Base-by-base conservation (phyloP, 148 eudicot species). In the Nyssa sinensis region DNA sequence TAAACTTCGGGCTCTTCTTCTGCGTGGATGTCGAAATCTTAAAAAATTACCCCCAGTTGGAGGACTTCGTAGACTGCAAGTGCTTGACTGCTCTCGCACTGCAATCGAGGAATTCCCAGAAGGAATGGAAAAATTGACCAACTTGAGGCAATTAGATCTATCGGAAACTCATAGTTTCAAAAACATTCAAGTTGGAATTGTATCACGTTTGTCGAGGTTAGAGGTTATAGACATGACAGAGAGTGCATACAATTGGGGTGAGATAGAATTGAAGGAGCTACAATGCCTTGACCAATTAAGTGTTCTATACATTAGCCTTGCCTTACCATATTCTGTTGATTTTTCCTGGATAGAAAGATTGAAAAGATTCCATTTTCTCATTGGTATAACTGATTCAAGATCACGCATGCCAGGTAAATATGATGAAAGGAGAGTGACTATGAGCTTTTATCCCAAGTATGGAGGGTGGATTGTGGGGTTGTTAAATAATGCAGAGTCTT, bases 81-180 rank as follows among this genome's bases (percentile, higher is more conserved):
- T 60, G 3, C 41, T 75, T 60, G 66, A 75, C 39, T 67, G 62
- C n/a, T 58, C 73, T 2, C n/a, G 12, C 28, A 67, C 30, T 32
- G 21, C 7, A 21, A 51, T 65, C 3, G 0, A 13, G 25, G 17
- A 23, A 32, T 60, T 75, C 31, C 78, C 78, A n/a, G 41, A 68
- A 37, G 73, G 66, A 47, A 39, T 75, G 30, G 73, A 59, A 67
- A 75, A 69, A 19, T 30, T 75, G 28, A 31, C 27, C 41, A 60
- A 55, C 35, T 35, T 75, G 4, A 67, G 78, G 58, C 24, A 67
- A 35, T 62, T 12, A 62, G 28, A 51, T 30, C 33, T 69, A 53
- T 29, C 62, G 30, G 11, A 1, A 19, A 69, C 73, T 12, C 41
- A 2, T 39, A 17, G 13, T 14, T 69, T 69, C 25, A 53, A 29